phyloP scores from a whole-genome alignment of 225 moss, liverwort and hornwort genomes.

The Sphagnum contortum region DNA sequence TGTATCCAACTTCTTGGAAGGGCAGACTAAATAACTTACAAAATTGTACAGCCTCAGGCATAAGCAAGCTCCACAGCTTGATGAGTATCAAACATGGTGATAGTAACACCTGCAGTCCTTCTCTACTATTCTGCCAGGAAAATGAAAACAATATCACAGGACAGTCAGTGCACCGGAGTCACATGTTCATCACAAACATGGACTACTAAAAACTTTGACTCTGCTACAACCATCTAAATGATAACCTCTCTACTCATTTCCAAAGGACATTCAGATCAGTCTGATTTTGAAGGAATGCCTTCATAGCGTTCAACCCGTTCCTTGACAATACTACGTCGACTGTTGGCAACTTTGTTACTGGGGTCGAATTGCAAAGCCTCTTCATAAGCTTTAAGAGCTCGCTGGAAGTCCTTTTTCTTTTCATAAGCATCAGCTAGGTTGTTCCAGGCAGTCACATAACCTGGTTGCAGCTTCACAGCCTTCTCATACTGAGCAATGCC shows the following conservation, averaged over 20 bases:
- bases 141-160: no score
- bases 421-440: constrained; percentile 87
- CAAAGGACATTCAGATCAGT: constrained; percentile 4
- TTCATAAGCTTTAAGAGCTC: constrained; percentile 69
- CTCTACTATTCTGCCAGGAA: no score
- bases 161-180: no score
- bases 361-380: constrained; percentile 92
- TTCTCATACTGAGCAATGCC: constrained; percentile 73
- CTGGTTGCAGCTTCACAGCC: constrained; percentile 84
- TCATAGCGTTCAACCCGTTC: constrained; percentile 63
- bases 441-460: constrained; percentile 94
- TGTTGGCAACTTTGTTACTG: constrained; percentile 65
- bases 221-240: no score
- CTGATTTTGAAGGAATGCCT: constrained; percentile 46
- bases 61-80: no score
- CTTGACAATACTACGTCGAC: constrained; percentile 57
- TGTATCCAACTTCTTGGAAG: no score
- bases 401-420: constrained; percentile 51
- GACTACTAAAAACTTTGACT: no score
- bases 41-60: no score
- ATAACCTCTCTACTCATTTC: background rate
- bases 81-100: no score
- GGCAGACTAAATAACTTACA: no score
- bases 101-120: no score
- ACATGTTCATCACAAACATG: no score